Evolutionary conservation across 306 rosid species (phyloP).

Genomic region (Hippophae gyantsensis): DNA sequence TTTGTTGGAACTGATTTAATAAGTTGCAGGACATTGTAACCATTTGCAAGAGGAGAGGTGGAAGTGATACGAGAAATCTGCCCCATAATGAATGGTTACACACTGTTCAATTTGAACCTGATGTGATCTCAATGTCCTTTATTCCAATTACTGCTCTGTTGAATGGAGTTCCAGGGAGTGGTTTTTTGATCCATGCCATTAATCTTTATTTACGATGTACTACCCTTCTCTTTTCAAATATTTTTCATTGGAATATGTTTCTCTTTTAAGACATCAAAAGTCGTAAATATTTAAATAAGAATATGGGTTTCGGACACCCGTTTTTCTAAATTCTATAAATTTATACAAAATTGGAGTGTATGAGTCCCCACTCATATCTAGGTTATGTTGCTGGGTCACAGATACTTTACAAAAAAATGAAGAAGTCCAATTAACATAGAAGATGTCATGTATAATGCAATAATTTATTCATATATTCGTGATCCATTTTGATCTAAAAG

Average conservation of each 20-base stretch:
- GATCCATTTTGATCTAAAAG: not conserved
- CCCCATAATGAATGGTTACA: slow-evolving; percentile 83
- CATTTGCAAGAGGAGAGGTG: slow-evolving; percentile 86
- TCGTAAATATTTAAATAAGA: no score
- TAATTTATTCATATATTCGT: no score
- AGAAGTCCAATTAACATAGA: no score
- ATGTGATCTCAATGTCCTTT: slow-evolving; percentile 90
- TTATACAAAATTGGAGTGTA: no score
- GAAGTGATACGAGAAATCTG: slow-evolving; percentile 42
- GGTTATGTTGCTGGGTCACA: no score
- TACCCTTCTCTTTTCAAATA: slow-evolving; percentile 7
- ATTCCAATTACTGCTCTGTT: slow-evolving; percentile 85
- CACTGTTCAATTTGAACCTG: slow-evolving; percentile 80
- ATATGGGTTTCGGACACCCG: no score
- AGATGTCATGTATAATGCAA: no score
- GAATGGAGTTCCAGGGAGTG: slow-evolving; percentile 94
- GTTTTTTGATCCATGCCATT: slow-evolving; percentile 96
- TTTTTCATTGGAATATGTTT: slow-evolving; percentile 4
- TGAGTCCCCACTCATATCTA: no score
- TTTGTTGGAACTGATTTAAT: slow-evolving; percentile 3
- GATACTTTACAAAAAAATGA: no score
- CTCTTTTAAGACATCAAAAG: no score
- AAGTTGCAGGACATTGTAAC: slow-evolving; percentile 58
- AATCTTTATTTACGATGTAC: slow-evolving; percentile 93
- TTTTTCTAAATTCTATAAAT: no score